phyloP scores from a whole-genome alignment of 2,329 filamentous ascomycete species.

The Epichloe gansuensis region DNA sequence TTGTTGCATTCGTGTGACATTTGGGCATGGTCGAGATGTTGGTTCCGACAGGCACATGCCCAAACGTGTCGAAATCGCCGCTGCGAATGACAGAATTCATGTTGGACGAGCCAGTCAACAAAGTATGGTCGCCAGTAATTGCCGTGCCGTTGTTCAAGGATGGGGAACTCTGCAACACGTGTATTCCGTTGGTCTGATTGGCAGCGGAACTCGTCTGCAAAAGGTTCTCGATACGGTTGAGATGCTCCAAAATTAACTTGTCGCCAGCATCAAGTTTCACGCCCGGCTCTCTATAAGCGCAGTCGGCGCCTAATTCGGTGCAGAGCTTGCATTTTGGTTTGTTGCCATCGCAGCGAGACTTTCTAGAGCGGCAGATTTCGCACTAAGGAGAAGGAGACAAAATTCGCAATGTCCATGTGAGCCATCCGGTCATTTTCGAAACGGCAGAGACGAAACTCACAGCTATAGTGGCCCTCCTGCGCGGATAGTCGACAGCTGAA shows the following conservation, averaged over 20 bases:
- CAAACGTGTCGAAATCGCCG: conserved; percentile 62
- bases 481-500: conserved; percentile 49
- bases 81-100: conserved; percentile 46
- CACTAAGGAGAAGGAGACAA: conserved; percentile 36
- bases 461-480: conserved; percentile 52
- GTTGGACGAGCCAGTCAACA: conserved; percentile 31
- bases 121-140: conserved; percentile 42
- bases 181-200: conserved; percentile 37
- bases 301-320: conserved; percentile 69
- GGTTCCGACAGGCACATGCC: conserved; percentile 33
- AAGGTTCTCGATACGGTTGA: conserved; percentile 65
- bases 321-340: conserved; percentile 79
- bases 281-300: conserved; percentile 72
- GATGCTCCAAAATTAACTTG: conserved; percentile 70
- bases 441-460: conserved; percentile 29
- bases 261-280: conserved; percentile 81
- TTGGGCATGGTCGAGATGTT: conserved; percentile 84
- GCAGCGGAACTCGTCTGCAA: conserved; percentile 57
- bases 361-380: conserved; percentile 69
- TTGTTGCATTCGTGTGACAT: conserved; percentile 66
- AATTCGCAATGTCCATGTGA: background rate
- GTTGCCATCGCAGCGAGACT: conserved; percentile 67
- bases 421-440: background rate
- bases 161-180: conserved; percentile 49
- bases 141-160: conserved; percentile 52